Base-by-base conservation (phyloP, 345 rosid species). In the Dipteronia dyeriana region DNA sequence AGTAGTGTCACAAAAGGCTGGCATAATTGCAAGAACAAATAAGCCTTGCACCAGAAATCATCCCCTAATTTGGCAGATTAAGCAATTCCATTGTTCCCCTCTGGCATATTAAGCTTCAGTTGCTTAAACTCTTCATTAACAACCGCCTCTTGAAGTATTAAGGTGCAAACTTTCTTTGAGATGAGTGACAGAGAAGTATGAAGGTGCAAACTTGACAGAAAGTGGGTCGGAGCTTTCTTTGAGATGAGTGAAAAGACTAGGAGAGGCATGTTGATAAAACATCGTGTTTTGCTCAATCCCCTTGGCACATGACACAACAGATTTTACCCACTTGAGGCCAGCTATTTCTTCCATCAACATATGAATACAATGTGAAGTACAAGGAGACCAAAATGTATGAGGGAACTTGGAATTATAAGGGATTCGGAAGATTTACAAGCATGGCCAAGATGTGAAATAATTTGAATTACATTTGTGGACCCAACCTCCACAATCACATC, bases 61-160 rank as follows among this genome's bases (percentile, higher is more conserved):
- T 74, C 85, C 39, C 87, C 87, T 29, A 82, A 70, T 60, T 82
- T 82, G 41, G 88, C 76, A 76, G 84, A 78, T 80, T 85, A 86
- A 39, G 85, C 71, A 47, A 76, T 60, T 70, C 38, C 76, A 81
- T 66, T 66, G 53, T 83, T 76, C 25, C 84, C 81, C 25, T 82
- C 81, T 1, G 66, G 68, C 43, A 80, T 51, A 70, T 56, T 76
- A 23, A 39, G 78, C 78, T 85, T 85, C 88, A 85, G 82, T 66
- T 76, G 88, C 76, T 85, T 87, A 86, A 87, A 85, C 57, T 87
- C 88, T 80, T 85, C 88, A 76, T 87, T 75, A 8, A 76, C 78
- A 80, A 80, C 79, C n/a, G 83, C 75, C 65, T 80, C 86, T 72
- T 74, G 81, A 65, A 83, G 84, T 49, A 25, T 83, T 85, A 39